Percentiles rank a stretch among this genome's conserved stretches.
Evolutionary conservation across 805 yeast species (phyloP).

Genomic region (Teunomyces tritomae): DNA sequence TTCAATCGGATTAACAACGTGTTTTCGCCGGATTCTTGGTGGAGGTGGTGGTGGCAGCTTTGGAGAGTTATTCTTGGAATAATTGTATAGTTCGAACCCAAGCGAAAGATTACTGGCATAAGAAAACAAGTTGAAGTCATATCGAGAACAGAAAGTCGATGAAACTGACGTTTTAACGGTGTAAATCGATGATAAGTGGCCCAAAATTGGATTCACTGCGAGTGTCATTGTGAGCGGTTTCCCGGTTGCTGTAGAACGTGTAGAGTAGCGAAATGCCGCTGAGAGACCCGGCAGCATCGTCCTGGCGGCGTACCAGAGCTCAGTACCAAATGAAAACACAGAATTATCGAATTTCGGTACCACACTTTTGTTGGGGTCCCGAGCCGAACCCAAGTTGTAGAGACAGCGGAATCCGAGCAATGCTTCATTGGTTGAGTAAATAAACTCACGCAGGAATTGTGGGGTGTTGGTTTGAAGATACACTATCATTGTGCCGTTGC

Average conservation of each 20-base stretch:
- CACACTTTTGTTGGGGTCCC: slow-evolving; percentile 5
- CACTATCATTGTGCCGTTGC: slow-evolving; percentile 59
- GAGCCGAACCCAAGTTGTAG: slow-evolving; percentile 52
- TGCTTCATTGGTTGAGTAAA: slow-evolving; percentile 81
- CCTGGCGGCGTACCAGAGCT: slow-evolving; percentile 81
- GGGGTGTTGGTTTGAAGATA: slow-evolving; percentile 68
- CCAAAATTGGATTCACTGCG: slow-evolving; percentile 84
- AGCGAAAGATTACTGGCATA: slow-evolving; percentile 82
- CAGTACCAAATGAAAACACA: slow-evolving; percentile 74
- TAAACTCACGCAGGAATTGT: slow-evolving; percentile 64
- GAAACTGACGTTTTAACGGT: slow-evolving; percentile 75
- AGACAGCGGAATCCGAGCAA: slow-evolving; percentile 77
- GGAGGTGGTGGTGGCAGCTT: neutral
- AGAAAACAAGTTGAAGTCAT: slow-evolving; percentile 88
- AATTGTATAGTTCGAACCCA: slow-evolving; percentile 81
- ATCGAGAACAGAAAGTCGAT: slow-evolving; percentile 77
- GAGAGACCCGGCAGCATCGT: slow-evolving; percentile 90
- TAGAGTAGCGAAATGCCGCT: slow-evolving; percentile 78
- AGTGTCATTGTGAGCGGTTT: slow-evolving; percentile 87
- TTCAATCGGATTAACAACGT: slow-evolving; percentile 23
- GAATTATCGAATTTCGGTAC: slow-evolving; percentile 54
- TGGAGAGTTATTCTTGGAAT: neutral
- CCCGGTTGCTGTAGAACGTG: slow-evolving; percentile 82
- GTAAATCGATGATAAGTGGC: slow-evolving; percentile 84
- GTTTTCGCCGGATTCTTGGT: neutral